A percentile compares a stretch with the other conserved stretches of the same genome.
These are phyloP conservation scores for Globisporangium emineosum DNA, from an alignment of 352 stramenopile genomes.

Conservation along the genomic window DNA sequence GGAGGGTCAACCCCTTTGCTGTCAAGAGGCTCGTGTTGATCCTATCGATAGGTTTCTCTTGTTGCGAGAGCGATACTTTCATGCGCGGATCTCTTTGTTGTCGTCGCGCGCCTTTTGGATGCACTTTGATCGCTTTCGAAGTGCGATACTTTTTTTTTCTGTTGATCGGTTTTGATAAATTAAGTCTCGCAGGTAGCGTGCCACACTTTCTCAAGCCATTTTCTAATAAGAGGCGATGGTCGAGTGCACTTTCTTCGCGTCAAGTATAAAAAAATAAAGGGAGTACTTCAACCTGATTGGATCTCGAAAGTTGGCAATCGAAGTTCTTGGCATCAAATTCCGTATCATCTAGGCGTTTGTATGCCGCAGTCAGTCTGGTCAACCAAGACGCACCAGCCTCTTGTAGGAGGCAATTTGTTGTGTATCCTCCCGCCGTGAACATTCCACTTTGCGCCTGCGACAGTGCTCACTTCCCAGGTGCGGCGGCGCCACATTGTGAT, in stretches of 20 bases:
- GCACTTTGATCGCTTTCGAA: conserved; percentile 3
- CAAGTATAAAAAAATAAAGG: not conserved
- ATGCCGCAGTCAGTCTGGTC: too few relatives aligned
- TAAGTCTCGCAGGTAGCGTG: not conserved
- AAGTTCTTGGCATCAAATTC: not conserved
- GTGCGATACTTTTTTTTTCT: conserved; percentile 3
- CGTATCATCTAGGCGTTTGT: not conserved
- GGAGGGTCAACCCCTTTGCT: too few relatives aligned
- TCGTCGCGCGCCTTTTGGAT: not conserved
- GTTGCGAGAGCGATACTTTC: too few relatives aligned
- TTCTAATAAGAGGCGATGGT: not conserved
- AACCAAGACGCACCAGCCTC: too few relatives aligned
- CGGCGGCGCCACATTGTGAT: conserved; percentile 10
- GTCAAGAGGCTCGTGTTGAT: too few relatives aligned
- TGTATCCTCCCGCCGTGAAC: not conserved
- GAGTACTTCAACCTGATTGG: not conserved
- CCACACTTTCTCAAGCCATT: not conserved
- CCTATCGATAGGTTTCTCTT: too few relatives aligned
- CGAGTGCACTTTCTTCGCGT: not conserved
- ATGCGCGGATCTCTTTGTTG: too few relatives aligned
- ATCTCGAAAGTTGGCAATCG: not conserved
- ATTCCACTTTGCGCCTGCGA: conserved; percentile 5
- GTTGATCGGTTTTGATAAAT: not conserved
- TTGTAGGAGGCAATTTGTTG: not conserved
- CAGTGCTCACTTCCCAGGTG: not conserved